Conservation (phyloP, 2,329 filamentous ascomycete genomes). For the Ploettnerulaceae sp. region DNA sequence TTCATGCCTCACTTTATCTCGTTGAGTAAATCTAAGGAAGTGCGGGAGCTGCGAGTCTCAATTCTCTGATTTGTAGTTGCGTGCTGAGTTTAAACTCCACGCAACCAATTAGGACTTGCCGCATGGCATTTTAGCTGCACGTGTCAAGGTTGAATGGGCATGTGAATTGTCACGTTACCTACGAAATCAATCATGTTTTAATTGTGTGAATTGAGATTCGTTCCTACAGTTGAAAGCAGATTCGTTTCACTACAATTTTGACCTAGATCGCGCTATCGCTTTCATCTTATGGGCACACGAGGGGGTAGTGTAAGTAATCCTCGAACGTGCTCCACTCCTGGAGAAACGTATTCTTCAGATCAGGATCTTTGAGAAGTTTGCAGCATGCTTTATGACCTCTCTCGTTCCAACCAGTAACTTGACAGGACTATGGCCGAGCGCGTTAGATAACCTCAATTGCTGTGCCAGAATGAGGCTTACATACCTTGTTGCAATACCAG, state of each 20-base stretch:
- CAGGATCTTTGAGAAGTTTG: slow-evolving; percentile 29
- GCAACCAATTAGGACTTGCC: slow-evolving; percentile 1
- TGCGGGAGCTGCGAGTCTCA: neutral
- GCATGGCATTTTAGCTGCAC: slow-evolving; percentile 1
- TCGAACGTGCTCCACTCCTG: slow-evolving; percentile 29
- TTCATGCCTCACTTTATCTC: neutral
- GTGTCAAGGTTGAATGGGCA: neutral
- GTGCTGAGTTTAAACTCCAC: slow-evolving; percentile 1
- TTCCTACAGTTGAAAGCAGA: slow-evolving; percentile 4
- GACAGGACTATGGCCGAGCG: slow-evolving; percentile 23
- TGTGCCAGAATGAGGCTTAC: neutral
- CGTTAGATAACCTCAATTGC: neutral
- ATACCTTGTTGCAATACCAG: slow-evolving; percentile 31
- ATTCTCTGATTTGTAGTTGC: slow-evolving; percentile 1
- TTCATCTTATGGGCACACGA: neutral
- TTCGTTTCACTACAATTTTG: neutral
- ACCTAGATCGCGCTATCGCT: neutral
- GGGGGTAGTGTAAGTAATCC: slow-evolving; percentile 23
- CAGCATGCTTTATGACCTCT: slow-evolving; percentile 31
- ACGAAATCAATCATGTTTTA: neutral
- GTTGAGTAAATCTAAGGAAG: slow-evolving; percentile 1
- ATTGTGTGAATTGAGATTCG: neutral
- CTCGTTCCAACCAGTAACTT: slow-evolving; percentile 29
- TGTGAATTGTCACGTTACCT: neutral
- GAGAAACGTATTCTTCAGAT: slow-evolving; percentile 27